phyloP scores from a whole-genome alignment of 345 rosid genomes.

The Camelina hispida region DNA sequence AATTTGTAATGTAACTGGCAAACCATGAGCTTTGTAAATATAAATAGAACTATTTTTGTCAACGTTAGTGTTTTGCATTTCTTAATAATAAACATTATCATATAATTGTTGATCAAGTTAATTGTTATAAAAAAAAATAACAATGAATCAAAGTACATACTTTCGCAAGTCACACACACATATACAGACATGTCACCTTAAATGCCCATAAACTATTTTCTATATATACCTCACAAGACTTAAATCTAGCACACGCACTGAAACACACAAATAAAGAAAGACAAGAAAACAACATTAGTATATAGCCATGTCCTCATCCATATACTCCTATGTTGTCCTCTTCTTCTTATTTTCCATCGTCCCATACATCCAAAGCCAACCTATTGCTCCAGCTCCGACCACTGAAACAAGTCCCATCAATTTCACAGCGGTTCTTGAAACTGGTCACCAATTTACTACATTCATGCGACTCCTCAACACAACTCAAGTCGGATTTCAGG shows the following conservation, averaged over 20 bases:
- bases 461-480: constrained; percentile 56
- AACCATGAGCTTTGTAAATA: constrained; percentile 2
- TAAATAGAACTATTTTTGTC: background rate
- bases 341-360: background rate
- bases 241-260: background rate
- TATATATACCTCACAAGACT: background rate
- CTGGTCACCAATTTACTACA: constrained; percentile 57
- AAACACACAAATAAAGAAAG: background rate
- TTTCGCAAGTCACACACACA: background rate
- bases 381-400: constrained; percentile 57
- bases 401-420: constrained; percentile 58
- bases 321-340: background rate
- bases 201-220: background rate
- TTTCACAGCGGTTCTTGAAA: constrained; percentile 68
- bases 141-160: background rate
- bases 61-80: constrained; percentile 22
- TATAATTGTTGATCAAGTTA: background rate
- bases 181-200: background rate
- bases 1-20: background rate
- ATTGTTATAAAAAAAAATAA: background rate
- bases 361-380: constrained; percentile 16
- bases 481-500: constrained; percentile 59
- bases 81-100: constrained; percentile 12
- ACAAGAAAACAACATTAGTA: background rate
- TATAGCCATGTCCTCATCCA: constrained; percentile 10